Base-by-base conservation (phyloP, 140 eudicot genomes). In the Cichorium intybus region DNA sequence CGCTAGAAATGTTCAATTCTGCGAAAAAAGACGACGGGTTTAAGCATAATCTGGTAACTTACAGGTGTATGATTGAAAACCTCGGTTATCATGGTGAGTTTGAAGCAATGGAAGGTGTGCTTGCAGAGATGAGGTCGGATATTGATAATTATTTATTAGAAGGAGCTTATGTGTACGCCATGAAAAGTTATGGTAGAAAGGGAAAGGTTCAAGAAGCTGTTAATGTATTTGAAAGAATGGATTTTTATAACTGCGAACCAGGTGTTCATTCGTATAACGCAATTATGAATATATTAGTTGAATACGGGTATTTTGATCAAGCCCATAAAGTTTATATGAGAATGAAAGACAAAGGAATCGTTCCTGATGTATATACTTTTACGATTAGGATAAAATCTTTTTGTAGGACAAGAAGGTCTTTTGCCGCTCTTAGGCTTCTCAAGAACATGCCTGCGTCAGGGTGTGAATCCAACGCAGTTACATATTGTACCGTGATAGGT, bases 321-420 rank as follows among this genome's bases (percentile, higher is more conserved):
- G 97, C 94, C 5, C 96, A 88, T 75, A 85, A 85, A 57, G 95
- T 88, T 59, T 93, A 93, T 65, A 74, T 93, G 99, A 80, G 95
- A 45, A 76, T 93, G 95, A 85, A 72, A 60, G 95, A 83, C 75
- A 81, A 78, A 69, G 77, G 82, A 57, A 64, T 93, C 71, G 64
- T 55, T 68, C 88, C 95, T 14, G 99, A 93, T 81, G 95, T 85
- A 1, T 85, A 81, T 78, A 88, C 90, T 7, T 88, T 76, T 58
- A 88, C 97, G 0, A 80, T 93, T 54, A 77, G 97, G 90, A 93
- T 93, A 2, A 93, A 93, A 62, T 80, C 96, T 6, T 93, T 88
- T 78, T 93, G 99, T 77, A 80, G 75, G 66, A 83, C 85, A 0
- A 70, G 68, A 34, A 75, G 97, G 69, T 85, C 92, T 8, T 75